Evolutionary conservation across 2,329 filamentous ascomycete genomes (phyloP).

Genomic region (Hymenoscyphus salicellus): DNA sequence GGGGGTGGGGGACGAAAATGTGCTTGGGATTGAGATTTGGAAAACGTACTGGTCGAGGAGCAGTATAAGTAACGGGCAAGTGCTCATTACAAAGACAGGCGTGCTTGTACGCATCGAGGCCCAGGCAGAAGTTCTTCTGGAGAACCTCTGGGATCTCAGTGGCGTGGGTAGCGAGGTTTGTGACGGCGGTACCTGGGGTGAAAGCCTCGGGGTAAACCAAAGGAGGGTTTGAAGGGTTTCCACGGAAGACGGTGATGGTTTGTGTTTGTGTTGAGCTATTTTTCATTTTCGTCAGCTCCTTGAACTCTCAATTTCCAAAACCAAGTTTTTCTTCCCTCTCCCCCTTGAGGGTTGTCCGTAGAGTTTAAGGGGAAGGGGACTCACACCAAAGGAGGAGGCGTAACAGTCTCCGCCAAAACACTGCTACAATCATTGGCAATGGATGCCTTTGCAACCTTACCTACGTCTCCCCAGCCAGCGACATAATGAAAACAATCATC

Average conservation of each 20-base stretch:
- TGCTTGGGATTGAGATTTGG: too few relatives aligned
- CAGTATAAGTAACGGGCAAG: neutral
- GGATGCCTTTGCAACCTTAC: neutral
- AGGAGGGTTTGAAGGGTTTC: neutral
- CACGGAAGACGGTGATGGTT: neutral
- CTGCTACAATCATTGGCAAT: neutral
- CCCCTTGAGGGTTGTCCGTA: too few relatives aligned
- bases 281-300: neutral
- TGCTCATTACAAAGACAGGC: neutral
- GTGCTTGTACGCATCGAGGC: neutral
- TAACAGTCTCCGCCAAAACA: neutral
- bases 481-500: neutral
- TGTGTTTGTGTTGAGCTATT: neutral
- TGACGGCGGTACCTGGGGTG: neutral
- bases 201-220: neutral
- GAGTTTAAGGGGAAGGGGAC: neutral
- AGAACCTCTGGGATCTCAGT: neutral
- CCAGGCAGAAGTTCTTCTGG: neutral
- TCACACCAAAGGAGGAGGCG: neutral
- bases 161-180: neutral
- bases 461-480: neutral
- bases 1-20: too few relatives aligned
- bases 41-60: neutral
- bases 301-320: neutral
- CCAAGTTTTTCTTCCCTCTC: neutral